Evolutionary conservation across 768 basidiomycete genomes (phyloP), one percentile per base, ranked within the genome.

Genomic region (Leucocoprinus birnbaumii): DNA sequence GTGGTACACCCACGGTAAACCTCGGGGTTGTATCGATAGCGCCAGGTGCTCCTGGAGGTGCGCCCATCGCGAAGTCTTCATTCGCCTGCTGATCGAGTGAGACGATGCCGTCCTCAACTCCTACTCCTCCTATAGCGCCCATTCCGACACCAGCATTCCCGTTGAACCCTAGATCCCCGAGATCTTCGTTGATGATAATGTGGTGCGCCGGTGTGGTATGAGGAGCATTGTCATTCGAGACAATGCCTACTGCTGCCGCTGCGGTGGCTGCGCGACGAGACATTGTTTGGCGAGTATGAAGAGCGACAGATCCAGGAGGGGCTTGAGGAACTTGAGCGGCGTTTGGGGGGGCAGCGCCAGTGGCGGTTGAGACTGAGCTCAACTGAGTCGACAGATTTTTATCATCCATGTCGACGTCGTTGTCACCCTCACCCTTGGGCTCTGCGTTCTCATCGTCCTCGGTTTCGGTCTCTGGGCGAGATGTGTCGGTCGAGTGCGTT

Each of bases 61-160:
- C 91, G 45, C 91, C 91, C 86, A 92, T 90, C 4, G 87, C 89
- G 60, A 93, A 89, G 66, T 90, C 89, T 61, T 94, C 91, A 58
- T 91, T 91, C n/a, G 82, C 79, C 38, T 55, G 53, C 16, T 55
- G 53, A 38, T 90, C 88, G 40, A 91, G 69, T 2, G 82, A 82
- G 6, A 89, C 89, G 38, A 91, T 84, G 1, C 86, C 89, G 57
- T 87, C 87, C 52, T 89, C 87, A 13, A 89, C 86, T 0, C 82
- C 80, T 8, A 80, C 81, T 3, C 70, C 73, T 0, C 79, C 81
- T 3, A 70, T 73, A 0, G 76, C 81, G 0, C 61, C 67, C 2
- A 63, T 68, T 37, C 65, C 69, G 1, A 65, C 70, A 22, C 58
- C 55, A n/a, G n/a, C n/a, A n/a, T n/a, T 40, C 61, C 62, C 1